Evolutionary conservation across 306 rosid genomes (phyloP).

Genomic region (Corylus heterophylla): DNA sequence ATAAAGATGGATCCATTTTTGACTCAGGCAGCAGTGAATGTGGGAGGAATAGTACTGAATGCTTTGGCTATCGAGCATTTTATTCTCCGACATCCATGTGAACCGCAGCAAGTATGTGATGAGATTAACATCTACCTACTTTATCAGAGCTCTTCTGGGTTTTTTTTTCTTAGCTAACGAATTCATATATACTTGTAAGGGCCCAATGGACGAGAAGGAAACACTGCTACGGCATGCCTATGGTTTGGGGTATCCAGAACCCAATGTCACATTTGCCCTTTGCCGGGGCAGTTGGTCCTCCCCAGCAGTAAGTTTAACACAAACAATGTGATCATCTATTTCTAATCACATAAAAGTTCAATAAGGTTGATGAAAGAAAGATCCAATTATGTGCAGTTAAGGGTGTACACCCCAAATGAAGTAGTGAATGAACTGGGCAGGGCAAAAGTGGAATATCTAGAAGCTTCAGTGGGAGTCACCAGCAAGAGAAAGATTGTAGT

Average conservation of each 20-base stretch:
- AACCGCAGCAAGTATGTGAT: conserved; percentile 58
- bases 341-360: neutral
- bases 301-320: conserved; percentile 70
- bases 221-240: conserved; percentile 61
- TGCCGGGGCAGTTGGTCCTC: conserved; percentile 93
- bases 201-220: conserved; percentile 67
- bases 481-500: conserved; percentile 74
- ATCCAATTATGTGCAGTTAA: conserved; percentile 49
- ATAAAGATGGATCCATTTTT: conserved; percentile 14
- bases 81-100: conserved; percentile 76
- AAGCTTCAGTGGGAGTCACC: conserved; percentile 78
- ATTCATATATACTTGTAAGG: conserved; percentile 31
- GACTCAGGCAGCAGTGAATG: conserved; percentile 74
- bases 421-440: conserved; percentile 71
- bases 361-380: conserved; percentile 4
- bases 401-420: conserved; percentile 77
- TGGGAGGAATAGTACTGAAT: conserved; percentile 84
- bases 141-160: neutral
- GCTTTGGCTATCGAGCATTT: conserved; percentile 95
- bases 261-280: conserved; percentile 82
- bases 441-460: conserved; percentile 89
- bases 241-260: conserved; percentile 90
- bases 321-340: neutral
- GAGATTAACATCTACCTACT: neutral
- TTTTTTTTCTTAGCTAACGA: neutral